These are phyloP conservation scores for Penicillium antarcticum DNA, from an alignment of 495 filamentous ascomycete genomes.

Conservation along the genomic window DNA sequence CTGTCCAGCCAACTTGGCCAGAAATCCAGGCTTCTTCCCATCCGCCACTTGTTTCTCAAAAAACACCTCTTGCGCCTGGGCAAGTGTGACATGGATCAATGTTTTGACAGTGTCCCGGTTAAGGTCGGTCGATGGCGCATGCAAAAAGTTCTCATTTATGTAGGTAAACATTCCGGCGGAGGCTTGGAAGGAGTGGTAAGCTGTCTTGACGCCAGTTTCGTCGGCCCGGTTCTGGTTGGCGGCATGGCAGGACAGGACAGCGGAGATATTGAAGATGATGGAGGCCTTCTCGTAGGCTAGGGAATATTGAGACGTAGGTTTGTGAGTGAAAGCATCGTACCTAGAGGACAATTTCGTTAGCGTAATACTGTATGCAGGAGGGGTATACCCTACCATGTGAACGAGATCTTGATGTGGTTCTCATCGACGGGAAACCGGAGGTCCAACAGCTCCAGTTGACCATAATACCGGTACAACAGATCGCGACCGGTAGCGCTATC, in stretches of 20 bases:
- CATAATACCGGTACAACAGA: constrained; percentile 94
- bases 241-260: constrained; percentile 93
- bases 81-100: constrained; percentile 86
- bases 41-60: constrained; percentile 94
- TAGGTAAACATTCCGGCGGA: constrained; percentile 99
- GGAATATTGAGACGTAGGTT: constrained; percentile 91
- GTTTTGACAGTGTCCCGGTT: constrained; percentile 95
- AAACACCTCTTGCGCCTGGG: constrained; percentile 95
- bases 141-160: constrained; percentile 98
- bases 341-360: constrained; percentile 40
- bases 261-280: constrained; percentile 99
- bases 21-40: constrained; percentile 84
- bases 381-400: constrained; percentile 74
- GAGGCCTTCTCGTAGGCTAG: constrained; percentile 98
- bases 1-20: constrained; percentile 91
- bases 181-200: constrained; percentile 97
- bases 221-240: constrained; percentile 89
- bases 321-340: constrained; percentile 98
- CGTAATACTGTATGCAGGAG: background rate
- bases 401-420: constrained; percentile 97
- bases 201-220: constrained; percentile 88
- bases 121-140: constrained; percentile 91
- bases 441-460: constrained; percentile 91
- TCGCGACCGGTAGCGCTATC: constrained; percentile 94
- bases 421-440: constrained; percentile 96